phyloP scores from a whole-genome alignment of 352 stramenopile genomes.

The Albugo laibachii region DNA sequence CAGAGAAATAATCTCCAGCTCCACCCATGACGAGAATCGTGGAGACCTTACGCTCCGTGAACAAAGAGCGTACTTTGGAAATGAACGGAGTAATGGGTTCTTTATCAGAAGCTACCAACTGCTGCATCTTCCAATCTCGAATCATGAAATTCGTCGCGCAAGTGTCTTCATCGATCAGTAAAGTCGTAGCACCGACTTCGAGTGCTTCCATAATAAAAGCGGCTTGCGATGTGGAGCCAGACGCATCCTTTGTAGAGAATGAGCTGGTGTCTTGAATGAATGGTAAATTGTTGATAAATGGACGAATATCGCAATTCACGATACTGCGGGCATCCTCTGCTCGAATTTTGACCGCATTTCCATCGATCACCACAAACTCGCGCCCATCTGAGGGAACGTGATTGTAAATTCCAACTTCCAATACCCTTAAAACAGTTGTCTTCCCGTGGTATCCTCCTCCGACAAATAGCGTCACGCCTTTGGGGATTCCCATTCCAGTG shows the following conservation, averaged over 20 bases:
- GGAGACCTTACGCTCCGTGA: slow-evolving; percentile 71
- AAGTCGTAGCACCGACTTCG: slow-evolving; percentile 76
- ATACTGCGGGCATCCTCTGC: slow-evolving; percentile 89
- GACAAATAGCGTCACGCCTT: slow-evolving; percentile 90
- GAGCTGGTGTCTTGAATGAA: slow-evolving; percentile 83
- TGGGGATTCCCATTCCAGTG: slow-evolving; percentile 86
- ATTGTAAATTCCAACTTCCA: slow-evolving; percentile 92
- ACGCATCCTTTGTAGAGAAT: slow-evolving; percentile 88
- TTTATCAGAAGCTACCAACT: slow-evolving; percentile 88
- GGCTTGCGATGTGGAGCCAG: slow-evolving; percentile 91
- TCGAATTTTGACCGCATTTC: slow-evolving; percentile 86
- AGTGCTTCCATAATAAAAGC: slow-evolving; percentile 91
- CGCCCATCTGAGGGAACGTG: slow-evolving; percentile 89
- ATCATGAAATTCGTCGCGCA: slow-evolving; percentile 98
- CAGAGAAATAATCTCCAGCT: slow-evolving; percentile 92
- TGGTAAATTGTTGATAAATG: slow-evolving; percentile 94
- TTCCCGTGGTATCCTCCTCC: slow-evolving; percentile 96
- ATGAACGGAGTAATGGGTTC: slow-evolving; percentile 97
- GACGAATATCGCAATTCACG: slow-evolving; percentile 79
- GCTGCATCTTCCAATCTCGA: slow-evolving; percentile 93
- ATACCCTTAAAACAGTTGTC: slow-evolving; percentile 86
- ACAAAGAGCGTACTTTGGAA: slow-evolving; percentile 85
- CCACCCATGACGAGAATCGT: slow-evolving; percentile 93
- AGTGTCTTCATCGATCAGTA: slow-evolving; percentile 95
- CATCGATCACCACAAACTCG: slow-evolving; percentile 85